Conservation (phyloP, 2,329 filamentous ascomycete species). For the Aspergillus viridinutans region DNA sequence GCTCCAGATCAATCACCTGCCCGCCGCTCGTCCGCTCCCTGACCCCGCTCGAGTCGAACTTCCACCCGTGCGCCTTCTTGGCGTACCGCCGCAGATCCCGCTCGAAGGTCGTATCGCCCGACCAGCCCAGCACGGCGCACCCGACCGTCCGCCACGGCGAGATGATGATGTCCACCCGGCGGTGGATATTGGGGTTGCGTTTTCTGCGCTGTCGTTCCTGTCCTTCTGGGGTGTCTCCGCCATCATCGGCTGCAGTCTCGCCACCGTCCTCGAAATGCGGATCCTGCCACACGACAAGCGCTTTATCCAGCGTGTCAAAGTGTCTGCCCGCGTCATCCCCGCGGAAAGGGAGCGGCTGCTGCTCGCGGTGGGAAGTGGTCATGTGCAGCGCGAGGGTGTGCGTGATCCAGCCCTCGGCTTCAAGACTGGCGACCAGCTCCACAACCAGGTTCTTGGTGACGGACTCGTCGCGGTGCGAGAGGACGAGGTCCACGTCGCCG, state of each 20-base stretch:
- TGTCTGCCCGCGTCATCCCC: slow-evolving; percentile 42
- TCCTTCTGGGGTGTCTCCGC: slow-evolving; percentile 6
- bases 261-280: slow-evolving; percentile 46
- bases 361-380: slow-evolving; percentile 67
- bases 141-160: slow-evolving; percentile 84
- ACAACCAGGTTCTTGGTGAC: slow-evolving; percentile 67
- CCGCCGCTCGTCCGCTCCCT: slow-evolving; percentile 61
- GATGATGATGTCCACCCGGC: slow-evolving; percentile 88
- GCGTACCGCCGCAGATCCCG: slow-evolving; percentile 78
- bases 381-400: slow-evolving; percentile 72
- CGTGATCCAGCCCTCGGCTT: slow-evolving; percentile 67
- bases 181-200: slow-evolving; percentile 68
- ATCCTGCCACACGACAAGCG: slow-evolving; percentile 86
- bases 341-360: slow-evolving; percentile 57
- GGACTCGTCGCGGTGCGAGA: slow-evolving; percentile 70
- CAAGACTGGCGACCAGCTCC: slow-evolving; percentile 67
- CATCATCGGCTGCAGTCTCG: slow-evolving; percentile 12
- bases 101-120: slow-evolving; percentile 83
- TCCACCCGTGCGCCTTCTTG: slow-evolving; percentile 66
- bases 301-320: slow-evolving; percentile 89
- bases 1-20: slow-evolving; percentile 66
- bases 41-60: slow-evolving; percentile 89
- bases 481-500: slow-evolving; percentile 80
- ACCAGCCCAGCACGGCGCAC: slow-evolving; percentile 85
- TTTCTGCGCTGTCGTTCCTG: slow-evolving; percentile 13